Evolutionary conservation across 2,329 filamentous ascomycete species (phyloP).

Genomic region (Aspergillus neoniger): DNA sequence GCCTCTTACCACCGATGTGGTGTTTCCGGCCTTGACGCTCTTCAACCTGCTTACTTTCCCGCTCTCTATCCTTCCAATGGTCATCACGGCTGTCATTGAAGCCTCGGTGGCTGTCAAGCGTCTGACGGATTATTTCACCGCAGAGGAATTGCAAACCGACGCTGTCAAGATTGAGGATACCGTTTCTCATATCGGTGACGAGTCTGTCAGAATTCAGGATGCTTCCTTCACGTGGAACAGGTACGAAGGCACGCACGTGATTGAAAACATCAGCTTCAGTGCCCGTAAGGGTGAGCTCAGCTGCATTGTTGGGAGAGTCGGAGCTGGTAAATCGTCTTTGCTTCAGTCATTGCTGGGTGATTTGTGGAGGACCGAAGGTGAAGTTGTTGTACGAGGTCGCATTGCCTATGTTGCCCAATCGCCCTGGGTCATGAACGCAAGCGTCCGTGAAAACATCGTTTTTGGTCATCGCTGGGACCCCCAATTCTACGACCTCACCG

Average conservation of each 20-base stretch:
- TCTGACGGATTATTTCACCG: slow-evolving; percentile 78
- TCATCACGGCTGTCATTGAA: slow-evolving; percentile 94
- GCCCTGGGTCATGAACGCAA: slow-evolving; percentile 97
- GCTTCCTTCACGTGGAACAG: slow-evolving; percentile 95
- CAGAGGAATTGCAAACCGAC: slow-evolving; percentile 86
- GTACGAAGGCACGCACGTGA: slow-evolving; percentile 65
- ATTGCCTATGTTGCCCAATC: slow-evolving; percentile 92
- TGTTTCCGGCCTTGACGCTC: slow-evolving; percentile 87
- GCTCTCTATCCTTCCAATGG: slow-evolving; percentile 91
- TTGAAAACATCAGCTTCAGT: slow-evolving; percentile 83
- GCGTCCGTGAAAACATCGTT: slow-evolving; percentile 93
- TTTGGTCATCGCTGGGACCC: slow-evolving; percentile 95
- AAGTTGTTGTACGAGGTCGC: slow-evolving; percentile 77
- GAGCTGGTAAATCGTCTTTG: slow-evolving; percentile 90
- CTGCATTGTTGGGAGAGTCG: slow-evolving; percentile 92
- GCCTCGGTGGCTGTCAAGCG: slow-evolving; percentile 89
- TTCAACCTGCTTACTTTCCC: slow-evolving; percentile 98
- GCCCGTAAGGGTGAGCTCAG: slow-evolving; percentile 91
- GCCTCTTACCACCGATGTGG: slow-evolving; percentile 88
- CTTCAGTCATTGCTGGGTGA: slow-evolving; percentile 87
- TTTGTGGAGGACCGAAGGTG: slow-evolving; percentile 82
- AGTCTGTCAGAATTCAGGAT: slow-evolving; percentile 79
- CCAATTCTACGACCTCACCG: slow-evolving; percentile 88
- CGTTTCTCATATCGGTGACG: slow-evolving; percentile 76
- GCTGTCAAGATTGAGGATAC: slow-evolving; percentile 72